Evolutionary conservation across 2,329 filamentous ascomycete genomes (phyloP).

Genomic region (Fusarium subtropicale): DNA sequence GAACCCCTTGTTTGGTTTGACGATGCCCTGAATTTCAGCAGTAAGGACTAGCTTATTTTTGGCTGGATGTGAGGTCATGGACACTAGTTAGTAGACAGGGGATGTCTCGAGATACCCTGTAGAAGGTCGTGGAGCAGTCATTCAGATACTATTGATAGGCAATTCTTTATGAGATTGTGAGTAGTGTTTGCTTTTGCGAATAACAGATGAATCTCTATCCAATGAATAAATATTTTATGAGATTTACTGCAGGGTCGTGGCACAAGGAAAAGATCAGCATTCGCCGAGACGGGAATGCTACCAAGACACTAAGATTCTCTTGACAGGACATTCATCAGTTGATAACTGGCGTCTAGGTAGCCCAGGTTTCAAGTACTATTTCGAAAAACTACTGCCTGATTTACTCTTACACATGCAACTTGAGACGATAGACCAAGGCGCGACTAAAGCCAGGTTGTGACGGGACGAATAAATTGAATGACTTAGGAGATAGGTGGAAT

Average conservation of each 20-base stretch:
- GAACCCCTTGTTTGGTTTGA: constrained; percentile 21
- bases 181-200: not conserved
- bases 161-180: not conserved
- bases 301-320: not conserved
- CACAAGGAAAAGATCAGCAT: constrained; percentile 8
- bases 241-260: constrained; percentile 21
- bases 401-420: not conserved
- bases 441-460: not conserved
- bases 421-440: not conserved
- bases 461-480: not conserved
- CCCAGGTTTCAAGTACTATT: not conserved
- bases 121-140: not conserved
- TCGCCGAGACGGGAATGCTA: not conserved
- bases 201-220: not conserved
- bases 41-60: constrained; percentile 29
- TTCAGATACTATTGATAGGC: not conserved
- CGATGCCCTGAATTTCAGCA: constrained; percentile 37
- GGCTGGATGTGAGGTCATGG: constrained; percentile 40
- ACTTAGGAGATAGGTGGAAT: not conserved
- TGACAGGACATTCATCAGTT: not conserved
- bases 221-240: not conserved
- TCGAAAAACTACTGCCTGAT: not conserved
- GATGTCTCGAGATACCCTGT: constrained; percentile 21
- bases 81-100: constrained; percentile 7
- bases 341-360: not conserved